Conservation (phyloP, 805 yeast species). For the Lachancea fermentati region DNA sequence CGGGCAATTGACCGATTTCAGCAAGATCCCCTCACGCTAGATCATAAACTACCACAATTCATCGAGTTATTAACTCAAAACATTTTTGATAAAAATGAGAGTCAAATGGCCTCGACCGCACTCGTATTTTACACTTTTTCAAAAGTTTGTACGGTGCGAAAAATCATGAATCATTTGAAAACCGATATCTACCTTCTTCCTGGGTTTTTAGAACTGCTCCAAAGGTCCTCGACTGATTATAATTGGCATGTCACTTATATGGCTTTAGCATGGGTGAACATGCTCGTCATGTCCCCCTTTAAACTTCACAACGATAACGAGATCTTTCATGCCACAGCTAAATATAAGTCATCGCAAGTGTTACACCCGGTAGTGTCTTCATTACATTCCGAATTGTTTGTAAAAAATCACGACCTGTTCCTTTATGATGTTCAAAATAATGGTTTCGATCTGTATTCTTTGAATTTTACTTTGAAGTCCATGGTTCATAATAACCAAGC, state of each 20-base stretch:
- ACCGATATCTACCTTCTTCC: constrained; percentile 52
- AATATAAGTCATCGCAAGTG: constrained; percentile 42
- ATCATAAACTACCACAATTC: constrained; percentile 8
- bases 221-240: constrained; percentile 7
- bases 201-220: constrained; percentile 28
- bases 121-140: constrained; percentile 51
- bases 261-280: constrained; percentile 65
- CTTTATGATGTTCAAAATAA: constrained; percentile 5
- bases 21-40: constrained; percentile 21
- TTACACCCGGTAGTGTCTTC: constrained; percentile 28
- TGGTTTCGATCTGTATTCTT: constrained; percentile 13
- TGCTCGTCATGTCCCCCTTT: constrained; percentile 71
- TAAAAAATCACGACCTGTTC: constrained; percentile 22
- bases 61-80: constrained; percentile 3
- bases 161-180: constrained; percentile 51
- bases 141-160: constrained; percentile 63
- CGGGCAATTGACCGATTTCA: constrained; percentile 22
- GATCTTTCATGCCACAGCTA: constrained; percentile 31
- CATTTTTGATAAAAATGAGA: constrained; percentile 4
- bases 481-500: constrained; percentile 2
- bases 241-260: constrained; percentile 46
- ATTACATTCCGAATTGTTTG: constrained; percentile 29
- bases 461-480: constrained; percentile 18
- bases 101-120: constrained; percentile 11
- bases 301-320: constrained; percentile 40